These are phyloP conservation scores for Solidago caesia DNA, from an alignment of 129 eudicot genomes.

Conservation along the genomic window DNA sequence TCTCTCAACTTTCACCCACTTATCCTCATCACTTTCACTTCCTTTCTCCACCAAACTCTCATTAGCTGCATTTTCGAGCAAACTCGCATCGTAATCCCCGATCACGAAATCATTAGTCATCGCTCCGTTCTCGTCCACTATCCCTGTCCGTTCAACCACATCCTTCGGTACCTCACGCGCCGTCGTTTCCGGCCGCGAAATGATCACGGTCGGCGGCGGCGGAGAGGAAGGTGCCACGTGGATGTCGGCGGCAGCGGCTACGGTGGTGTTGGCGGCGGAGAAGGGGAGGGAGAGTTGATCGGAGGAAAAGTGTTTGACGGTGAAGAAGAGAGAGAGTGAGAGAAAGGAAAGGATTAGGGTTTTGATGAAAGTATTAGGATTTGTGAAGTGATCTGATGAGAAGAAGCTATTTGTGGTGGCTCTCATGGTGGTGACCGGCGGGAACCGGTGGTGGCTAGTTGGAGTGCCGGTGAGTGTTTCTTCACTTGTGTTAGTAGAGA, in stretches of 20 bases:
- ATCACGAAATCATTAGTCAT: slow-evolving; percentile 66
- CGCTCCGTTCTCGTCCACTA: slow-evolving; percentile 62
- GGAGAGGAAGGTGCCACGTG: slow-evolving; percentile 15
- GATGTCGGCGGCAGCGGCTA: slow-evolving; percentile 1
- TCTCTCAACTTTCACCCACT: slow-evolving; percentile 38
- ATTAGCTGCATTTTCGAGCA: slow-evolving; percentile 36
- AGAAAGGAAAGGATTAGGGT: slow-evolving; percentile 49
- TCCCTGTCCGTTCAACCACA: slow-evolving; percentile 66
- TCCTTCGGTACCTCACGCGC: slow-evolving; percentile 19
- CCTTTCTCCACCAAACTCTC: slow-evolving; percentile 24
- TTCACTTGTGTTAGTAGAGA: too few relatives aligned
- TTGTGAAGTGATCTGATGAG: slow-evolving; percentile 30
- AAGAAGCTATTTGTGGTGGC: slow-evolving; percentile 22
- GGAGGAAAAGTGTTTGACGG: slow-evolving; percentile 50
- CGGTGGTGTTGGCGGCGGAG: slow-evolving; percentile 28
- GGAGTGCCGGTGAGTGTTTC: slow-evolving; percentile 22
- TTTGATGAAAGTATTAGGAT: slow-evolving; percentile 44
- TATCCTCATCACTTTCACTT: slow-evolving; percentile 17
- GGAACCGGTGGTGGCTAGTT: background rate
- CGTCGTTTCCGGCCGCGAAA: slow-evolving; percentile 33
- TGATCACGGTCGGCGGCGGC: slow-evolving; percentile 28
- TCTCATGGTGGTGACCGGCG: slow-evolving; percentile 45
- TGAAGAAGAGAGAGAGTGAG: slow-evolving; percentile 51
- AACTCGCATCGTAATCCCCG: slow-evolving; percentile 61
- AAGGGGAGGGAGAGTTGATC: slow-evolving; percentile 27